These are phyloP conservation scores for Kazachstania viticola DNA, from an alignment of 805 yeast species.

Conservation along the genomic window DNA sequence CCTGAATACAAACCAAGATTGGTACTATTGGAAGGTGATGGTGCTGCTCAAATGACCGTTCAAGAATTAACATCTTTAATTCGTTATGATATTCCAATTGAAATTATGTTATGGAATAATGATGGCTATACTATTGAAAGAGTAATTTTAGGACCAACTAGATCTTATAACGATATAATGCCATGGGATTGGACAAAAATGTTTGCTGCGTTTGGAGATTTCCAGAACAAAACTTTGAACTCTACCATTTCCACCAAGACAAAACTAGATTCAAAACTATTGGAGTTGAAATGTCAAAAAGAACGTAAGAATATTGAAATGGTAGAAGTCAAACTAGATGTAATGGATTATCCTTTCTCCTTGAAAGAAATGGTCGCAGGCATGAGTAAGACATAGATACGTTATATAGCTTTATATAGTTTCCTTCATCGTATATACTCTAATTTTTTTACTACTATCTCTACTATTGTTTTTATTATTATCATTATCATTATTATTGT, in stretches of 20 bases:
- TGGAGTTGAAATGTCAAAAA: conserved; percentile 26
- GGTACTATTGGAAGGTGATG: conserved; percentile 78
- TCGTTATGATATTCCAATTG: conserved; percentile 49
- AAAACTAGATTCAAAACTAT: conserved; percentile 29
- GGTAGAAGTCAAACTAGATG: conserved; percentile 48
- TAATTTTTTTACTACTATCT: too few species aligned
- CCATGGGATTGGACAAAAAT: conserved; percentile 73
- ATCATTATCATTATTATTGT: too few species aligned
- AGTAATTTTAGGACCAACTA: conserved; percentile 65
- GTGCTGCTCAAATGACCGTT: conserved; percentile 88
- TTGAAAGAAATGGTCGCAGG: conserved; percentile 34
- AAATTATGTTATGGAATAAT: conserved; percentile 69
- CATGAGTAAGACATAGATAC: too few species aligned
- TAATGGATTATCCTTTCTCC: conserved; percentile 55
- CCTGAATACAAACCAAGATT: conserved; percentile 38
- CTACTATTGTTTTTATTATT: too few species aligned
- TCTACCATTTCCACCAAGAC: conserved; percentile 29
- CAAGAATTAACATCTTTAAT: conserved; percentile 68
- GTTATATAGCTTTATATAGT: too few species aligned
- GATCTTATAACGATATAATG: conserved; percentile 72
- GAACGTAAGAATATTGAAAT: conserved; percentile 33
- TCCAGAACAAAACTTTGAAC: conserved; percentile 24
- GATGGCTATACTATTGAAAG: conserved; percentile 87
- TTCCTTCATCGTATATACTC: too few species aligned
- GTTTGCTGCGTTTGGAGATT: conserved; percentile 53